Conservation (phyloP, 495 filamentous ascomycete genomes). For the Choiromyces venosus region DNA sequence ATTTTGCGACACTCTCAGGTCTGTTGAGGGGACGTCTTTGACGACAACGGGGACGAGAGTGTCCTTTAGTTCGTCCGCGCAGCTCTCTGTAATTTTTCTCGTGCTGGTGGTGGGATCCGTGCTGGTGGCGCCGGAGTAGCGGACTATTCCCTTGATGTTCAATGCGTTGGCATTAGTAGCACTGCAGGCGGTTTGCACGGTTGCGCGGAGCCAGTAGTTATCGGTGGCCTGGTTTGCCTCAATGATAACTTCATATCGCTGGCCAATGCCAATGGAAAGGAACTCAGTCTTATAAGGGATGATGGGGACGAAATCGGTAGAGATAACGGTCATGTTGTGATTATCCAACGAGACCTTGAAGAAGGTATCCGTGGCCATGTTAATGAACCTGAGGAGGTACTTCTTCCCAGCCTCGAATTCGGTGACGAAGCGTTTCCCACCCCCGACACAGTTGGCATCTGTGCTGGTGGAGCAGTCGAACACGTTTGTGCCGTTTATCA, state of each 20-base stretch:
- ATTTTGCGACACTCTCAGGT: conserved; percentile 17
- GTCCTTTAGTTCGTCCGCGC: conserved; percentile 44
- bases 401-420: conserved; percentile 47
- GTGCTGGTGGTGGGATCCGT: conserved; percentile 43
- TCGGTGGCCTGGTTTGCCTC: conserved; percentile 49
- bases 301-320: conserved; percentile 52
- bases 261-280: conserved; percentile 58
- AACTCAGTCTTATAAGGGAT: conserved; percentile 46
- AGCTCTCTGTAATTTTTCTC: conserved; percentile 42
- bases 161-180: conserved; percentile 45
- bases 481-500: conserved; percentile 45
- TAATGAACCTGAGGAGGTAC: conserved; percentile 55
- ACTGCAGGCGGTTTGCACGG: conserved; percentile 50
- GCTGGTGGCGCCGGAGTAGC: conserved; percentile 47
- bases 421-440: conserved; percentile 40
- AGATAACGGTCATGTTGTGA: conserved; percentile 51
- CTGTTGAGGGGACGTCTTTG: conserved; percentile 41
- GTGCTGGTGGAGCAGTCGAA: conserved; percentile 15
- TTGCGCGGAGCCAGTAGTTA: conserved; percentile 64
- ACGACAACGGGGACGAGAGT: conserved; percentile 48
- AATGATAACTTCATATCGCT: conserved; percentile 66
- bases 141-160: conserved; percentile 55
- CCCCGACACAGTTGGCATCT: conserved; percentile 34
- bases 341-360: conserved; percentile 46
- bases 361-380: conserved; percentile 49